Percentiles rank a stretch among this genome's conserved stretches.
Evolutionary conservation across 2,329 filamentous ascomycete genomes (phyloP).

Genomic region (Ophiognomonia clavigignenti-juglandacearum): DNA sequence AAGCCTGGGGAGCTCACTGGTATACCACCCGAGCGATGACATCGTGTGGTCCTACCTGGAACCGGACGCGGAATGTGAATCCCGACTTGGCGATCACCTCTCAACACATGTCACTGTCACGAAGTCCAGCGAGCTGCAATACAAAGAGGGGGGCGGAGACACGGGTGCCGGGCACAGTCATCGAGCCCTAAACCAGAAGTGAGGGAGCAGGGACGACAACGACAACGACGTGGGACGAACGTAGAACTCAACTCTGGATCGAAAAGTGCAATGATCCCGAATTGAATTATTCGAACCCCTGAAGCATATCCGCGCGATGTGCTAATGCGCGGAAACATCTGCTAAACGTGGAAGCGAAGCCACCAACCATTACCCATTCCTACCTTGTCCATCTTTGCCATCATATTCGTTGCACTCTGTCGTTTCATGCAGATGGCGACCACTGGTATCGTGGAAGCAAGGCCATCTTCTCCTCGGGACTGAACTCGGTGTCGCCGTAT

Average conservation of each 20-base stretch:
- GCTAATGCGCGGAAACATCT: neutral
- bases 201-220: too few species aligned
- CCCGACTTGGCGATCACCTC: too few species aligned
- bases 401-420: neutral
- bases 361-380: neutral
- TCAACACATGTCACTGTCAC: too few species aligned
- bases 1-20: too few species aligned
- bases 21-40: too few species aligned
- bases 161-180: neutral
- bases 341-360: neutral
- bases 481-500: conserved; percentile 74
- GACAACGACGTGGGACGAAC: neutral
- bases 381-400: conserved; percentile 1
- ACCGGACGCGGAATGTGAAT: too few species aligned
- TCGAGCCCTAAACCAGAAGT: neutral
- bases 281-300: neutral
- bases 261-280: neutral
- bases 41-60: too few species aligned
- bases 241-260: neutral
- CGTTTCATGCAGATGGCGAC: conserved; percentile 5
- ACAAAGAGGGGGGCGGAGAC: too few species aligned
- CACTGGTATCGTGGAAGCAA: conserved; percentile 69
- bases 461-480: conserved; percentile 88
- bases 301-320: neutral
- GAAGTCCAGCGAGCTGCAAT: too few species aligned